phyloP scores from a whole-genome alignment of 2,329 filamentous ascomycete species.

The Botryotinia narcissicola region DNA sequence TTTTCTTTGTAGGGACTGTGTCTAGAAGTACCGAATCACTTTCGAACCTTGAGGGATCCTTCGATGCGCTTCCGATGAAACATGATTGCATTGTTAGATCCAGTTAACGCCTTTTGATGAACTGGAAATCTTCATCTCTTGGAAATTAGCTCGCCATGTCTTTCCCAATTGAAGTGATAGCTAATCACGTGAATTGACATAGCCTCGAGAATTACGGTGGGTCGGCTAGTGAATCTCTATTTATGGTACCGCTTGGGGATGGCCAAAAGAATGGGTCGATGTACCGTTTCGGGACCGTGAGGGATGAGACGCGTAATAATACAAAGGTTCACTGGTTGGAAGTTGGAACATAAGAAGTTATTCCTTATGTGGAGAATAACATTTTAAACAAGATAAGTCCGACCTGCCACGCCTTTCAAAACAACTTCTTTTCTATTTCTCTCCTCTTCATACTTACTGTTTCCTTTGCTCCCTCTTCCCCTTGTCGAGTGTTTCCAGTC shows the following conservation, averaged over 20 bases:
- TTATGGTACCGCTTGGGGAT: conserved; percentile 4
- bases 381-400: conserved; percentile 13
- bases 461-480: neutral
- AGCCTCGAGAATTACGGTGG: conserved; percentile 5
- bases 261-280: neutral
- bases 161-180: neutral
- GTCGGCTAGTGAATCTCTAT: conserved; percentile 12
- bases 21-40: neutral
- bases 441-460: neutral
- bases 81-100: neutral
- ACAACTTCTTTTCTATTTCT: neutral
- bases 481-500: neutral
- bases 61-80: neutral
- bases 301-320: conserved; percentile 13
- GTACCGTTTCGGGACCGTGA: neutral
- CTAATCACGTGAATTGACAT: neutral
- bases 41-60: neutral
- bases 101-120: neutral
- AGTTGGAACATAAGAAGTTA: conserved; percentile 6
- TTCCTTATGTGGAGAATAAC: conserved; percentile 6
- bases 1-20: neutral
- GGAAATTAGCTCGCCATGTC: conserved; percentile 2
- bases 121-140: neutral
- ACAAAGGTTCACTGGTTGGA: conserved; percentile 4
- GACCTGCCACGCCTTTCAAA: conserved; percentile 13